Evolutionary conservation across 129 eudicot genomes (phyloP).

Genomic region (Solidago caesia): DNA sequence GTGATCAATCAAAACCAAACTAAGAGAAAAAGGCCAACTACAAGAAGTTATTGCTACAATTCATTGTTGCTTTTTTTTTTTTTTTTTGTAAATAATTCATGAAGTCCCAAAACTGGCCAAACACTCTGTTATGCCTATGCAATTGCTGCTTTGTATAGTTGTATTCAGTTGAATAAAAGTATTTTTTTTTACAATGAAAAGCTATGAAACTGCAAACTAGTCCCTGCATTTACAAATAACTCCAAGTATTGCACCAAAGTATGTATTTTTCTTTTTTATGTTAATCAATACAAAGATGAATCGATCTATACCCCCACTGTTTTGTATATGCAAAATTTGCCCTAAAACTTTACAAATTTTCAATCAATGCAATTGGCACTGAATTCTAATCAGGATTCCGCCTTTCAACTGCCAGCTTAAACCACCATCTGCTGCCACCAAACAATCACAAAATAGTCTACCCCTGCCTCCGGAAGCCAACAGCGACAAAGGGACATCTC

Average conservation of each 20-base stretch:
- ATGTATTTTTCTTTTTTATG: slow-evolving; percentile 18
- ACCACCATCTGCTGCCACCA: not conserved
- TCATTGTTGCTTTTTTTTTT: too few species aligned
- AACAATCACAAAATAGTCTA: not conserved
- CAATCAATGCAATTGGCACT: slow-evolving; percentile 37
- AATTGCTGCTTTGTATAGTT: not conserved
- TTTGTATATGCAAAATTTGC: slow-evolving; percentile 24
- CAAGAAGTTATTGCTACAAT: too few species aligned
- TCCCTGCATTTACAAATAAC: slow-evolving; percentile 30
- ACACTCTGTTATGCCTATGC: not conserved
- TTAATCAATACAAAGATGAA: slow-evolving; percentile 21
- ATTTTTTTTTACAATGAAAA: slow-evolving; percentile 11
- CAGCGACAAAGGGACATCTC: too few species aligned
- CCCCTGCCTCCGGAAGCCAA: not conserved
- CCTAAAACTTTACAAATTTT: slow-evolving; percentile 31
- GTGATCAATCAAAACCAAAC: too few species aligned
- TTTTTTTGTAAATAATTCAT: not conserved
- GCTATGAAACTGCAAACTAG: slow-evolving; percentile 19
- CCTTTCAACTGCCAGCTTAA: not conserved
- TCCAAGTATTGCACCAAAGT: slow-evolving; percentile 28
- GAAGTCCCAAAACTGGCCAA: not conserved
- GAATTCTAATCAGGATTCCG: slow-evolving; percentile 16
- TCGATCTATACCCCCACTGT: slow-evolving; percentile 19
- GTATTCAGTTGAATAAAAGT: slow-evolving; percentile 1
- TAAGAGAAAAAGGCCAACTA: too few species aligned